These are phyloP conservation scores for Myriosclerotinia duriaeana DNA, from an alignment of 2,329 filamentous ascomycete species.

Conservation along the genomic window DNA sequence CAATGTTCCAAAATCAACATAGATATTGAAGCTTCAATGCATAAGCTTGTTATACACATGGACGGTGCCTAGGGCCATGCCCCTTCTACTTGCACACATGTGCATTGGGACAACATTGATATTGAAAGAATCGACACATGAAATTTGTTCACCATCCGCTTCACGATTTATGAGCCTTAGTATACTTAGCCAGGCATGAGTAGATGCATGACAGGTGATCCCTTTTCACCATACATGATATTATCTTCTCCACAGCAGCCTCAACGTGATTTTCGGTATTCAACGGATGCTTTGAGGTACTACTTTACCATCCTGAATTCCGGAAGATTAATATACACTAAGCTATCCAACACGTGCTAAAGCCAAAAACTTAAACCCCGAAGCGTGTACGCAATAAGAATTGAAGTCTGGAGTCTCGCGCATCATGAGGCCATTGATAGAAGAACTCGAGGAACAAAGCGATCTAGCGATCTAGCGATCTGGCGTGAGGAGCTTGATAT, in stretches of 20 bases:
- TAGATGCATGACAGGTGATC: slow-evolving; percentile 32
- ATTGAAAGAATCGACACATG: no score
- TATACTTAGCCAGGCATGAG: slow-evolving; percentile 73
- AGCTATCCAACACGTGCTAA: slow-evolving; percentile 73
- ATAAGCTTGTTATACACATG: no score
- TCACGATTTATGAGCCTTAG: no score
- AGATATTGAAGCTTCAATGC: no score
- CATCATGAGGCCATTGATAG: slow-evolving; percentile 72
- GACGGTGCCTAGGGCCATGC: no score
- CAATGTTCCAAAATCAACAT: no score
- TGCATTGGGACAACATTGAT: no score
- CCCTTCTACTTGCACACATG: no score
- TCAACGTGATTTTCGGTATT: slow-evolving; percentile 76
- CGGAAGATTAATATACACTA: slow-evolving; percentile 84
- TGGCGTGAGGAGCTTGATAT: slow-evolving; percentile 84
- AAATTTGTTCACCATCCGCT: no score
- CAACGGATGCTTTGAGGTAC: slow-evolving; percentile 66
- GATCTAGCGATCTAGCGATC: slow-evolving; percentile 89
- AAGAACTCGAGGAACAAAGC: slow-evolving; percentile 80
- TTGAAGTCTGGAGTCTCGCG: slow-evolving; percentile 65
- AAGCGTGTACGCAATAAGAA: slow-evolving; percentile 83
- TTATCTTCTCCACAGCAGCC: slow-evolving; percentile 73
- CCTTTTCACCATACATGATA: no score
- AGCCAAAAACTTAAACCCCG: slow-evolving; percentile 72
- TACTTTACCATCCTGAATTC: slow-evolving; percentile 79